Base-by-base conservation (phyloP, 768 basidiomycete genomes). In the Boletus reticuloceps region DNA sequence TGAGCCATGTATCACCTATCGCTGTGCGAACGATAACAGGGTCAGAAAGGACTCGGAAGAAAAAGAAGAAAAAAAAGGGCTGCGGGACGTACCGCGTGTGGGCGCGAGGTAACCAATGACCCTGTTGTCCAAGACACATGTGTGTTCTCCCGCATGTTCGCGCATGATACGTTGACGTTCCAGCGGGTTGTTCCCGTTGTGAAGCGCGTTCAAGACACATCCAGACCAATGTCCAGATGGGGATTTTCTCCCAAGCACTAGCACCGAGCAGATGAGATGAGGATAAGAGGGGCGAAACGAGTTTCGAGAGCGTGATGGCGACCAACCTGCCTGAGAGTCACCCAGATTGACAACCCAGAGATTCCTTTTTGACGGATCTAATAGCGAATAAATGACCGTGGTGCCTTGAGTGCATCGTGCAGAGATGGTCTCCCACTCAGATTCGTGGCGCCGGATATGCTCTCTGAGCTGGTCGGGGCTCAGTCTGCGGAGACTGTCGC, bases 391-490 rank as follows among this genome's bases (percentile, higher is more conserved):
- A 47, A 74, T 55, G 54, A 68, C 64, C 29, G 72, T 73, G 47
- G 64, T 52, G 47, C 72, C 72, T 50, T 71, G 69, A 2, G 69
- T 71, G 52, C 71, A 71, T 3, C 65, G 67, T 43, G 71, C 47
- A 52, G 69, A 69, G 40, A 69, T 64, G 12, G 56, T 57, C 48
- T 73, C 66, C 74, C 75, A 79, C 31, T 72, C 66, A 31, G 67
- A 67, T 47, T 72, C 68, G 54, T 70, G 64, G 48, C 68, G 69
- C 22, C 65, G 64, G 58, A 81, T 70, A 20, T 76, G 68, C 10
- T 75, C 63, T 59, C 75, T 72, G 52, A 81, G 68, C 59, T 70
- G 69, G 13, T 60, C 66, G 47, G 78, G 70, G 29, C 70, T 74
- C 56, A 80, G 61, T 36, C 69, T 66, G 72, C 53, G 27, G 12